Percentiles rank a stretch among this genome's conserved stretches.
Conservation (phyloP, 306 rosid genomes). For the Castanopsis chinensis region DNA sequence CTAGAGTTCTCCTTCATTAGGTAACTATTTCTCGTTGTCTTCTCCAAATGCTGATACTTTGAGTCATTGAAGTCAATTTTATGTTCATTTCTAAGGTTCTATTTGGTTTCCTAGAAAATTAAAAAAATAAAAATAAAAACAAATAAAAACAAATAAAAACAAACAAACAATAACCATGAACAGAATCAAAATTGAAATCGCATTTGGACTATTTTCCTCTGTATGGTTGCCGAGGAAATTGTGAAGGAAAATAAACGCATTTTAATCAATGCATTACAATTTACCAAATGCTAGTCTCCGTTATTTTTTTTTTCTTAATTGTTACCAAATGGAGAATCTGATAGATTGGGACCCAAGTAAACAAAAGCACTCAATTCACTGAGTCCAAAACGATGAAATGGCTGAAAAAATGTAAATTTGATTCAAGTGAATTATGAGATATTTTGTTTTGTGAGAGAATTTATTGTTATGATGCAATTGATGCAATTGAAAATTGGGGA, state of each 20-base stretch:
- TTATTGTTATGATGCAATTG: constrained; percentile 16
- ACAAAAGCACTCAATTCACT: neutral
- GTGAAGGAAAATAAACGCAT: neutral
- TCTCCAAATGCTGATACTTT: neutral
- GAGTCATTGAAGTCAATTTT: neutral
- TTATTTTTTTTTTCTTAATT: neutral
- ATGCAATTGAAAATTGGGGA: constrained; percentile 57
- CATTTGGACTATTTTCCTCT: neutral
- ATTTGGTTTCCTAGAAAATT: neutral
- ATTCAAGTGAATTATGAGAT: neutral
- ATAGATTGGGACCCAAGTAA: neutral
- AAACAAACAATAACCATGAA: neutral
- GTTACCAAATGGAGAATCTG: neutral
- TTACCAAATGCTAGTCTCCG: neutral
- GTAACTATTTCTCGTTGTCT: constrained; percentile 25
- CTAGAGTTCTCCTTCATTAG: constrained; percentile 30
- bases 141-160: too few relatives aligned
- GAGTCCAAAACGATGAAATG: neutral
- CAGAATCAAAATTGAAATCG: neutral
- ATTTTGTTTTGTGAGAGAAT: neutral
- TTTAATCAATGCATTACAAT: neutral
- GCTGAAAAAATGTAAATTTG: neutral
- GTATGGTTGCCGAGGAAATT: neutral
- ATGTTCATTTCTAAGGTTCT: constrained; percentile 3
- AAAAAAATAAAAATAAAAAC: too few relatives aligned